Evolutionary conservation across 2,329 filamentous ascomycete genomes (phyloP), one percentile per base, ranked within the genome.

Genomic region (Fusarium sp.): DNA sequence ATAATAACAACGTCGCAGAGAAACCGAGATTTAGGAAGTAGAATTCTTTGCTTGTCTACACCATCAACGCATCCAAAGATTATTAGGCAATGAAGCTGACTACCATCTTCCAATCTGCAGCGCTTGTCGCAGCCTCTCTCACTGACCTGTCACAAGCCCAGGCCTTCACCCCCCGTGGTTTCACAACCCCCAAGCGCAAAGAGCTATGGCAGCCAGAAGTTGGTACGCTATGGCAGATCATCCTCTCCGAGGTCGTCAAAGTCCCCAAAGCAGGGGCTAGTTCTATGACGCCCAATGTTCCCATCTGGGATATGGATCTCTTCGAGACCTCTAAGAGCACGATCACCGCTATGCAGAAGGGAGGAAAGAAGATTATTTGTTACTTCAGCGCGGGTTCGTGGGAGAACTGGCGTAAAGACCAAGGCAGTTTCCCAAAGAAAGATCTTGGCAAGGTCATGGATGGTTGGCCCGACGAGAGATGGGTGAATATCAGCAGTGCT

Each of bases 341-440:
- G 0, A 69, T 77, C 91, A 85, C 90, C 64, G 82, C 90, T 11
- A 89, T 91, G 80, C 83, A 87, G 63, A 88, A 87, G 48, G 80
- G 83, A 5, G 87, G 86, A 8, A 88, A 89, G 74, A 90, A 88
- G 62, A 88, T 93, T 47, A 90, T 94, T 60, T 94, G 92, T 83
- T 94, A 94, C 81, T 94, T 94, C 82, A 92, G 89, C 45, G 91
- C 90, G 0, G 92, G 92, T 0, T 91, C 88, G 1, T 93, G 87
- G 74, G 92, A 94, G 80, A 79, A 89, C 41, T 89, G 87, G 83
- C 86, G 92, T 3, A 80, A 85, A 1, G 92, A 94, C 75, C 83
- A 85, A 17, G 75, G 75, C n/a, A 74, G 87, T 2, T 93, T 93
- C 75, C 76, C 82, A 3, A 68, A 83, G 1, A 79, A 81, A 0